Evolutionary conservation across 495 filamentous ascomycete genomes (phyloP).

Genomic region (Xylaria nigripes): DNA sequence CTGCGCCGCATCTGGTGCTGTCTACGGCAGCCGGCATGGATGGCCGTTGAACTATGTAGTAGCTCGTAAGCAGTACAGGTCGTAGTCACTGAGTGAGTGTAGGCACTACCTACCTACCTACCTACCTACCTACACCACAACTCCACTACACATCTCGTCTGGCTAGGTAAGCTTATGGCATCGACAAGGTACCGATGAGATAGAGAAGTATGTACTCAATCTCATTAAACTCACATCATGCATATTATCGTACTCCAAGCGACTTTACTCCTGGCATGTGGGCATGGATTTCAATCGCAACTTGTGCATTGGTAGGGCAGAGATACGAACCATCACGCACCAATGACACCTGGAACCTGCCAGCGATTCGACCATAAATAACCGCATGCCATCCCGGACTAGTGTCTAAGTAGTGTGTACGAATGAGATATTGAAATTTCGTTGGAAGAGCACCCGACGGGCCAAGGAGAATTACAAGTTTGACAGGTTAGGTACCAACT

Average conservation of each 20-base stretch:
- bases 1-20: background rate
- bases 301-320: background rate
- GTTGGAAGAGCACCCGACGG: background rate
- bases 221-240: background rate
- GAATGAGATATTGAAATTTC: background rate
- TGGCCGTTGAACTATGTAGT: background rate
- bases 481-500: background rate
- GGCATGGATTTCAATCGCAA: background rate
- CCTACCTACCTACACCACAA: too few relatives aligned
- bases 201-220: too few relatives aligned
- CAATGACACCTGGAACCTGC: background rate
- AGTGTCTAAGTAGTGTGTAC: background rate
- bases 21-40: background rate
- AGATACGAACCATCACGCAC: background rate
- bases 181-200: background rate
- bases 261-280: background rate
- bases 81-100: too few relatives aligned
- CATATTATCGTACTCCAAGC: background rate
- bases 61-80: too few relatives aligned
- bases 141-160: too few relatives aligned
- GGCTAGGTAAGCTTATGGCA: too few relatives aligned
- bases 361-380: background rate
- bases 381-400: background rate
- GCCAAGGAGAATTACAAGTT: background rate
- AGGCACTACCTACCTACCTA: too few relatives aligned